phyloP scores from a whole-genome alignment of 345 rosid genomes.

The Eucalyptus paniculata region DNA sequence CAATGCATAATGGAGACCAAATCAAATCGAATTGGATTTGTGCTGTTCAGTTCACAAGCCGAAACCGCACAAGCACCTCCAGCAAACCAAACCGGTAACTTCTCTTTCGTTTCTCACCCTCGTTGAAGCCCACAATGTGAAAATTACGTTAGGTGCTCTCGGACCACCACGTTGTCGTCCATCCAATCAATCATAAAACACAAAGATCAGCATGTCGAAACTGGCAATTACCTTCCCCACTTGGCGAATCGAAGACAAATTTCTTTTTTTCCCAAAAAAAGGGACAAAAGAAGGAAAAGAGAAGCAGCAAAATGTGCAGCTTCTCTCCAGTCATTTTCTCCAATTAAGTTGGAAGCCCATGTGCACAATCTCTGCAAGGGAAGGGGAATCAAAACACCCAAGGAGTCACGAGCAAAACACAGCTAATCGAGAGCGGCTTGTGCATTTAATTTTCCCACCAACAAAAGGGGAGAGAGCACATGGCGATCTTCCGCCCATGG shows the following conservation, averaged over 20 bases:
- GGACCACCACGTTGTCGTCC: neutral
- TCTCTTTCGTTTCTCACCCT: neutral
- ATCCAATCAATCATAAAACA: neutral
- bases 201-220: neutral
- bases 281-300: neutral
- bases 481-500: neutral
- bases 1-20: neutral
- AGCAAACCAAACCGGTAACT: neutral
- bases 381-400: neutral
- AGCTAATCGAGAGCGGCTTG: neutral
- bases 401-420: neutral
- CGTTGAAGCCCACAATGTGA: neutral
- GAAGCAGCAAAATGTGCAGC: neutral
- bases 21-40: neutral
- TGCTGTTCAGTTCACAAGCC: neutral
- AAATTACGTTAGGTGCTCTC: neutral
- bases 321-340: neutral
- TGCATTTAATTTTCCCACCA: neutral
- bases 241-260: neutral
- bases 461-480: neutral
- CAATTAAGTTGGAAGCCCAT: neutral
- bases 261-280: neutral
- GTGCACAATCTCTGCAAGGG: neutral
- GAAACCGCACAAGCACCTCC: neutral
- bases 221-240: neutral